Base-by-base conservation (phyloP, 2,329 filamentous ascomycete genomes). In the Trichoderma koningiopsis region DNA sequence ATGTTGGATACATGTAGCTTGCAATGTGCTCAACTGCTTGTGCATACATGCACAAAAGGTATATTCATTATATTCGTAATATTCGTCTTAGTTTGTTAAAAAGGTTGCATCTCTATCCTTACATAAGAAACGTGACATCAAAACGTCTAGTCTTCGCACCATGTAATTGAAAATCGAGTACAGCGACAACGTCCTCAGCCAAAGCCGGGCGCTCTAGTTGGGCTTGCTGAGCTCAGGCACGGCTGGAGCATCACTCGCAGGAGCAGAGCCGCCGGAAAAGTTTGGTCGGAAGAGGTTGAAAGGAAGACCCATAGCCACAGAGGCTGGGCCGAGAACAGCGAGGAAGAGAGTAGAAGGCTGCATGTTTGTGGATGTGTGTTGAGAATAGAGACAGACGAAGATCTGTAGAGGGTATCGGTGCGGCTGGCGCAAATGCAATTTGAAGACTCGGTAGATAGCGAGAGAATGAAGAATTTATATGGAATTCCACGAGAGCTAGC, bases 281-380 rank as follows among this genome's bases (percentile, higher is more conserved):
- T 14, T 52, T 31, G 57, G 56, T 33, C 57, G 70, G 68, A 72
- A 73, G 1, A 71, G 58, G 24, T 71, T 71, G 43, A 74, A 72
- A 8, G 75, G 75, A 16, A 70, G 68, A 10, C 73, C 75, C 56
- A 74, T 31, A 31, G 66, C 74, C 19, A 72, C 57, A 24, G 72
- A 72, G 22, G 74, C 74, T 35, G 63, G 59, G 6, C 27, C 52
- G 35, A 74, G 73, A 14, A 70, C 61, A 43, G 73, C 59, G 55
- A 69, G 60, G 63, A 76, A 60, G n/a, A 76, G 47, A 24, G 71
- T 64, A n/a, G 68, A 73, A 22, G 71, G 70, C 68, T 74, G 74
- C 75, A 76, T 67, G 22, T 0, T 67, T 73, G 1, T 68, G 72
- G 68, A 64, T 27, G 19, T 59, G 24, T 22, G 35, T 47, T 58